Conservation (phyloP, 176 grass and related monocot genomes). For the Secale cereale region DNA sequence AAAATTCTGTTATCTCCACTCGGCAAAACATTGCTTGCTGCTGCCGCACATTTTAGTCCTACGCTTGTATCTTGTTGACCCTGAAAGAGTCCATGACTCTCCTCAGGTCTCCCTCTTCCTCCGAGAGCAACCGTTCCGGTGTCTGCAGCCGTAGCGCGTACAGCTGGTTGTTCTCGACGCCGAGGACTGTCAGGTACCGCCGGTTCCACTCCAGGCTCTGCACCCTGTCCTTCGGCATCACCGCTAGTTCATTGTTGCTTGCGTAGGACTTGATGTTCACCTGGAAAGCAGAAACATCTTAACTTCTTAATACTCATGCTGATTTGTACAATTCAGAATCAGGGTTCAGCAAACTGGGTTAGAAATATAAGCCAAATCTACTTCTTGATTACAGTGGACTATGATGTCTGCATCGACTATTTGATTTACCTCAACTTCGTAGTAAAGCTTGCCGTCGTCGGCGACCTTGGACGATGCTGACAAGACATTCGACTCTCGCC, state of each 20-base stretch:
- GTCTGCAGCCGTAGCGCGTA: conserved; percentile 81
- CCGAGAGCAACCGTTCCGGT: conserved; percentile 64
- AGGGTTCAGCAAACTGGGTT: neutral
- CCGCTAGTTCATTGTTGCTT: conserved; percentile 88
- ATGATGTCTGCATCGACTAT: neutral
- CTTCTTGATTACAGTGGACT: neutral
- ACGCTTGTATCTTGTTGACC: conserved; percentile 44
- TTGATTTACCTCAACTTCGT: conserved; percentile 77
- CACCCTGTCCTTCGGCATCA: conserved; percentile 85
- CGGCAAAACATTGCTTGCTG: neutral
- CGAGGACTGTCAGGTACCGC: conserved; percentile 77
- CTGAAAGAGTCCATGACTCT: conserved; percentile 85
- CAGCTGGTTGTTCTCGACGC: conserved; percentile 85
- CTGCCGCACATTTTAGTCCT: neutral
- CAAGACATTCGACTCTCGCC: conserved; percentile 66
- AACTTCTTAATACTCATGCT: neutral
- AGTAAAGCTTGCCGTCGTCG: conserved; percentile 79
- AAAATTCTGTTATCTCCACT: neutral
- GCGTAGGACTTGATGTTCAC: conserved; percentile 97
- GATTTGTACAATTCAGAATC: neutral
- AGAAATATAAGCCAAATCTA: neutral
- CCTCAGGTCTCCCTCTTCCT: conserved; percentile 73
- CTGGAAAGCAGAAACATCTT: conserved; percentile 33
- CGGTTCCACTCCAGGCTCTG: conserved; percentile 89
- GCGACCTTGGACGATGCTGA: conserved; percentile 59